Evolutionary conservation across 768 basidiomycete genomes (phyloP).

Genomic region (Cytidiella melzeri): DNA sequence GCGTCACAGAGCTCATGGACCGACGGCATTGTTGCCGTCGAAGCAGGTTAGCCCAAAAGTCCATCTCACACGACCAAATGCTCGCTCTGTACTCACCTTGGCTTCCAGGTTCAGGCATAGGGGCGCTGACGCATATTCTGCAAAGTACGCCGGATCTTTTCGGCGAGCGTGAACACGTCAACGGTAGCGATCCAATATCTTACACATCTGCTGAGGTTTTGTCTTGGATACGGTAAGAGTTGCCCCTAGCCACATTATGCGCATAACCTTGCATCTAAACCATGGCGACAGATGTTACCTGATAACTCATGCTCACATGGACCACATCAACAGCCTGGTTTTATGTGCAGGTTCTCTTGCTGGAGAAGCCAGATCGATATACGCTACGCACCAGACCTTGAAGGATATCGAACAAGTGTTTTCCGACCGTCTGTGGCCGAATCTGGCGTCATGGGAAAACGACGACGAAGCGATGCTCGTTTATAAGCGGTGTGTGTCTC

Average conservation of each 20-base stretch:
- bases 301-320: constrained; percentile 85
- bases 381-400: constrained; percentile 54
- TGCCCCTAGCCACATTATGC: neutral
- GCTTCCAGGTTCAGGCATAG: constrained; percentile 73
- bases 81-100: neutral
- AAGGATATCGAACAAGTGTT: constrained; percentile 68
- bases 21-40: constrained; percentile 77
- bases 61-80: too few species aligned
- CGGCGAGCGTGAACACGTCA: constrained; percentile 24
- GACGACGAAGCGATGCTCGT: constrained; percentile 55
- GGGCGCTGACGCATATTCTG: constrained; percentile 63
- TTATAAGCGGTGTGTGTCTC: constrained; percentile 52
- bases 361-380: constrained; percentile 58
- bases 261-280: neutral
- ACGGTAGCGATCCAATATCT: constrained; percentile 14
- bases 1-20: constrained; percentile 59
- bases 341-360: constrained; percentile 74
- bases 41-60: constrained; percentile 61
- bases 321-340: constrained; percentile 81
- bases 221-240: constrained; percentile 26
- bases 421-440: constrained; percentile 79
- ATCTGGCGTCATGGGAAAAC: constrained; percentile 70
- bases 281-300: constrained; percentile 59
- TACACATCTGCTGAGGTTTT: constrained; percentile 47
- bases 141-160: constrained; percentile 52